Conservation (phyloP, 1,284 basidiomycete genomes). For the Cutaneotrichosporon dermatis region DNA sequence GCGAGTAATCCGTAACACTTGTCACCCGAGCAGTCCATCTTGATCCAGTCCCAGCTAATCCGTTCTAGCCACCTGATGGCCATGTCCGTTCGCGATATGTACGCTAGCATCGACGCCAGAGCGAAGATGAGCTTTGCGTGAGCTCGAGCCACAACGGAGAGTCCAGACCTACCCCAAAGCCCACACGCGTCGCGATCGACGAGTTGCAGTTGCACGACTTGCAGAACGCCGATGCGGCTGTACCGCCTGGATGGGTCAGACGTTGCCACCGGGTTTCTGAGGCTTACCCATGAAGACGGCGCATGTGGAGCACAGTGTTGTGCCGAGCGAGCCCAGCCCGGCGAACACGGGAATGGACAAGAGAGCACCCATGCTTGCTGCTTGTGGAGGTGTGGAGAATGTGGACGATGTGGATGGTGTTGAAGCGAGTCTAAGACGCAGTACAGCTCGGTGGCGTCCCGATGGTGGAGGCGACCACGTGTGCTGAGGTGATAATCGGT, state of each 20-base stretch:
- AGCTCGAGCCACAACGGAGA: too few relatives aligned
- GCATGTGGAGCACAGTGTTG: constrained; percentile 71
- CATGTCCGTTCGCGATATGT: constrained; percentile 88
- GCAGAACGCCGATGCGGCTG: constrained; percentile 86
- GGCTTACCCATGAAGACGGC: constrained; percentile 57
- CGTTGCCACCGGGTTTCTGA: constrained; percentile 57
- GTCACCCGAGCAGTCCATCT: constrained; percentile 90
- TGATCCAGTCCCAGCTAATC: constrained; percentile 93
- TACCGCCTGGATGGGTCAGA: constrained; percentile 32
- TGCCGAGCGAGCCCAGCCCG: constrained; percentile 69
- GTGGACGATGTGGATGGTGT: not conserved
- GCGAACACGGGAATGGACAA: constrained; percentile 76
- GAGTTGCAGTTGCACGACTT: constrained; percentile 99
- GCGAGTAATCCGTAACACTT: constrained; percentile 96
- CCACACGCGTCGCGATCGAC: constrained; percentile 94
- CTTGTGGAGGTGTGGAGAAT: not conserved
- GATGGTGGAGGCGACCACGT: not conserved
- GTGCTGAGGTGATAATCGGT: not conserved
- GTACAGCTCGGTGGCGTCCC: too few relatives aligned
- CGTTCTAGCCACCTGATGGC: constrained; percentile 84
- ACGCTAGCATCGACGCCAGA: constrained; percentile 92
- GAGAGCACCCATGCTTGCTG: constrained; percentile 65
- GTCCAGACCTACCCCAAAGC: constrained; percentile 77
- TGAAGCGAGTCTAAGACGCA: too few relatives aligned
- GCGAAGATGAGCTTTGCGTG: constrained; percentile 78